Evolutionary conservation across 2,329 filamentous ascomycete species (phyloP), one percentile per base, ranked within the genome.

Genomic region (Huntiella savannae): DNA sequence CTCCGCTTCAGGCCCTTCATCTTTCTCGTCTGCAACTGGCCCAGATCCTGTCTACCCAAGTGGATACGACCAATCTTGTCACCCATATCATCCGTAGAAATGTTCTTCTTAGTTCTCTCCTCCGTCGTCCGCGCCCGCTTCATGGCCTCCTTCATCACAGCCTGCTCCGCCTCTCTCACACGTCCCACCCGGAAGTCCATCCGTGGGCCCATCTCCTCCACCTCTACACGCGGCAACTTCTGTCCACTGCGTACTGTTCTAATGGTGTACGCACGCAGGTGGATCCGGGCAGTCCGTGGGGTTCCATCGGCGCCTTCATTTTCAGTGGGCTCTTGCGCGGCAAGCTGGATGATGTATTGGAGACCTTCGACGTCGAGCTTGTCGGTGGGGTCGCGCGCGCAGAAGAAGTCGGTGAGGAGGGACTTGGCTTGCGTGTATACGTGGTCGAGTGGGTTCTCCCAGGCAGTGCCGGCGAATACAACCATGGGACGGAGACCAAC

Each of bases 1-100:
- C 72, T 77, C 53, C 91, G 73, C 75, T 96, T 98, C 54, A 98
- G 63, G 54, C 87, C 91, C 77, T 98, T 98, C 87, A 98, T 96
- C 76, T 98, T 98, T 59, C 91, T 79, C 45, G 87, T 92, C 69
- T 98, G 91, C 62, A 98, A 63, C 55, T 81, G 74, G 58, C 69
- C 71, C 49, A 98, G 71, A 64, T 98, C 86, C 64, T 95, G 86
- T 67, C 80, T 85, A 57, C 82, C 85, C 50, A 93, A 64, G 62
- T 98, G 91, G 52, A 98, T 82, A 55, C 86, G 79, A 52, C 88
- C 91, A 53, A 96, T 71, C 78, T 96, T 96, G 64, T 98, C 91
- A 60, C 91, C 91, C 66, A 98, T 85, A 38, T 78, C 64, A 61
- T 96, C 87, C 48, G 82, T 92, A 46, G 77, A 75, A 55, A 98